Evolutionary conservation across 768 basidiomycete genomes (phyloP).

Genomic region (Dentipellis fragilis): DNA sequence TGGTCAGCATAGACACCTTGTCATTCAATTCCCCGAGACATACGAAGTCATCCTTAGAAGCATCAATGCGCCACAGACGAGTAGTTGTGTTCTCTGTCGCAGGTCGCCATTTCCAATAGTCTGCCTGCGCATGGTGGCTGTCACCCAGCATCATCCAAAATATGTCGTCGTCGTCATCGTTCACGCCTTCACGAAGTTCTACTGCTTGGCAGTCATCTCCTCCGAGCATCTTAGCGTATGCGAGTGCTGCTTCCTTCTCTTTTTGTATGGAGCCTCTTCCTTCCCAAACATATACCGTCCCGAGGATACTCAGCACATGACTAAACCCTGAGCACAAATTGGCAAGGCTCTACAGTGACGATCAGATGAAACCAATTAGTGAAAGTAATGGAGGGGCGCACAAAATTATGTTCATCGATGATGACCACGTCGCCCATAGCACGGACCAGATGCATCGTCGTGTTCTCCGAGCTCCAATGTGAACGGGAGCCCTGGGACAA

Average conservation of each 20-base stretch:
- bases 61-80: slow-evolving; percentile 57
- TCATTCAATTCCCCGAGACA: not conserved
- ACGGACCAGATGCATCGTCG: slow-evolving; percentile 71
- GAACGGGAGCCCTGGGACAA: slow-evolving; percentile 48
- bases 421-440: slow-evolving; percentile 36
- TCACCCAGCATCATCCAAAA: slow-evolving; percentile 86
- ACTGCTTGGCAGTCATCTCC: slow-evolving; percentile 28
- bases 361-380: not conserved
- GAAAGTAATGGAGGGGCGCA: slow-evolving; percentile 22
- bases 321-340: slow-evolving; percentile 82
- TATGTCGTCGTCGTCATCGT: slow-evolving; percentile 67
- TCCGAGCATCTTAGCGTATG: slow-evolving; percentile 46
- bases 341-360: slow-evolving; percentile 34
- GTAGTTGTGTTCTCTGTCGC: slow-evolving; percentile 24
- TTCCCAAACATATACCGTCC: slow-evolving; percentile 72
- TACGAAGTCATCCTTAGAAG: slow-evolving; percentile 16
- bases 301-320: slow-evolving; percentile 64
- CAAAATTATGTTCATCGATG: slow-evolving; percentile 69
- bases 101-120: slow-evolving; percentile 74
- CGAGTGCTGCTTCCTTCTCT: slow-evolving; percentile 54
- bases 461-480: slow-evolving; percentile 75
- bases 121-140: slow-evolving; percentile 62
- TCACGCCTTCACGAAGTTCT: slow-evolving; percentile 57
- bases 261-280: slow-evolving; percentile 53
- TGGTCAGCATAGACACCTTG: not conserved